Base-by-base conservation (phyloP, 768 basidiomycete species). In the Rhizopogon vinicolor region DNA sequence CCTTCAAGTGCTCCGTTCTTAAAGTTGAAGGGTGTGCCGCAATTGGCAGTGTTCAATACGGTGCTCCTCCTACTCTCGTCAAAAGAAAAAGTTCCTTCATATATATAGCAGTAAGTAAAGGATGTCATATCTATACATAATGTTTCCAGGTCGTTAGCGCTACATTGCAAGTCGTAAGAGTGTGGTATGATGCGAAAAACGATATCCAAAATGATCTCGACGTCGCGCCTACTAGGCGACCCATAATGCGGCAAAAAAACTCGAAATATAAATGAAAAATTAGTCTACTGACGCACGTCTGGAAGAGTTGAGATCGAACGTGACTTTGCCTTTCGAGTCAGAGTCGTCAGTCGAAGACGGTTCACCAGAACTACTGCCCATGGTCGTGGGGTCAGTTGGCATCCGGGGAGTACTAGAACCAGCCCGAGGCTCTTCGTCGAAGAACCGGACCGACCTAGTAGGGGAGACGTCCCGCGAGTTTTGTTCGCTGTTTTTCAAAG, bases 371-470 rank as follows among this genome's bases (percentile, higher is more conserved):
- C 54, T 46, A 28, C 35, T 39, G 54, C 56, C 53, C 61, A 50
- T 60, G 41, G n/a, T 68, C 62, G 12, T 61, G 64, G 60, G 63
- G 64, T 31, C 51, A 41, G 29, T 31, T 3, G n/a, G 58, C 45
- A 14, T 62, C 33, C 60, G 62, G 5, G 64, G 66, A 22, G 68
- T 63, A 54, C 2, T 60, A 0, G 58, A 42, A 39, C 68, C 63
- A 5, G 57, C 58, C n/a, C 35, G 57, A n/a, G n/a, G 35, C n/a
- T 59, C 65, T 51, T 71, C 66, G 51, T 79, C 78, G 40, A 71
- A 76, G 60, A 78, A 80, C 37, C 76, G 73, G 52, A 80, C 71
- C 12, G 78, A 80, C n/a, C 78, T 76, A 8, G 73, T 58, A 1
- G 78, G 78, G 7, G 79, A 80, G 45, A 63, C 70, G 3, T 77